phyloP scores from a whole-genome alignment of 495 filamentous ascomycete species.

The Parachaetomium inaequale region DNA sequence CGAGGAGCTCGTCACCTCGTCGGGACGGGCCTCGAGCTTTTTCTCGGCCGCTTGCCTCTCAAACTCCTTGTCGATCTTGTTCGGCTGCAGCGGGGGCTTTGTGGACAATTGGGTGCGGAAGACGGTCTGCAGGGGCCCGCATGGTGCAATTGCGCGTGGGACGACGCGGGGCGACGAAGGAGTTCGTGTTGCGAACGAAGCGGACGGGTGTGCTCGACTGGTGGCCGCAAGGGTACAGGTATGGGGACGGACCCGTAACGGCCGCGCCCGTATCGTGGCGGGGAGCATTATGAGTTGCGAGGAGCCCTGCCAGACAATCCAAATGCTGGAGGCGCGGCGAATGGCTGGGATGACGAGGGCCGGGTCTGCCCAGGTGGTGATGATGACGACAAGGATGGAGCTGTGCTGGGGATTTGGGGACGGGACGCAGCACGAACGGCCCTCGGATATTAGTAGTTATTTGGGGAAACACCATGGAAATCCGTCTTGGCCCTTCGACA shows the following conservation, averaged over 20 bases:
- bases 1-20: slow-evolving; percentile 55
- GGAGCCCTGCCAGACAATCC: background rate
- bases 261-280: background rate
- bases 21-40: slow-evolving; percentile 54
- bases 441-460: background rate
- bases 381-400: too few species aligned
- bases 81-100: slow-evolving; percentile 28
- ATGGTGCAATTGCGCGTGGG: background rate
- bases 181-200: background rate
- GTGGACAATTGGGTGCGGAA: slow-evolving; percentile 22
- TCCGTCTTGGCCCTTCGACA: background rate
- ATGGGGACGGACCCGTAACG: background rate
- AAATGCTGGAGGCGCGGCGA: background rate
- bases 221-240: background rate
- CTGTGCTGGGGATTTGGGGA: too few species aligned
- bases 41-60: slow-evolving; percentile 50
- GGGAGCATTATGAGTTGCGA: background rate
- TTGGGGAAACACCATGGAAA: background rate
- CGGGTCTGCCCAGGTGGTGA: too few species aligned
- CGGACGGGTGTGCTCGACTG: background rate
- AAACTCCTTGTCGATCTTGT: slow-evolving; percentile 45
- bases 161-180: background rate
- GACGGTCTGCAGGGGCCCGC: background rate
- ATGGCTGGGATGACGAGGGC: background rate
- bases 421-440: too few species aligned